Conservation (phyloP, 2,329 filamentous ascomycete species). For the Sporothrix pseudoabietina region DNA sequence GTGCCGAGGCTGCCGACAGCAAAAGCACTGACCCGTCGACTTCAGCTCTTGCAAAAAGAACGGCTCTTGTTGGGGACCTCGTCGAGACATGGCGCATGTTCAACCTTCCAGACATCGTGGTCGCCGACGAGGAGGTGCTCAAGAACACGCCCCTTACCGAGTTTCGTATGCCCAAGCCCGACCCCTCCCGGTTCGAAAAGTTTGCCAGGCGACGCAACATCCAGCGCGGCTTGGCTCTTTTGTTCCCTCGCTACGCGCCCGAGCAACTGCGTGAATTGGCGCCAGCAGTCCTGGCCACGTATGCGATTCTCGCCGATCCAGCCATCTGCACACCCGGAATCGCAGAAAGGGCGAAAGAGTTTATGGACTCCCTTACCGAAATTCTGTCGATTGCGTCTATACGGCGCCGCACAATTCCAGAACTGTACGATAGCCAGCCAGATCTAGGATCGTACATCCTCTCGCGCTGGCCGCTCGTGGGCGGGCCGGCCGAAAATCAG, state of each 20-base stretch:
- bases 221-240: slow-evolving; percentile 39
- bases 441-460: slow-evolving; percentile 36
- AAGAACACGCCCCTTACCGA: neutral
- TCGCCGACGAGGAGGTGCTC: slow-evolving; percentile 28
- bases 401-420: slow-evolving; percentile 30
- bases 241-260: slow-evolving; percentile 43
- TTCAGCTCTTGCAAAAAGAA: neutral
- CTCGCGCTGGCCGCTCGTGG: slow-evolving; percentile 29
- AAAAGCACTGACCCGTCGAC: neutral
- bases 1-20: neutral
- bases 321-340: slow-evolving; percentile 33
- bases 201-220: slow-evolving; percentile 34
- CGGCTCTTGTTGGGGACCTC: slow-evolving; percentile 45
- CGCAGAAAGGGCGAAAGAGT: slow-evolving; percentile 36
- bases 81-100: slow-evolving; percentile 48
- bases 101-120: slow-evolving; percentile 39
- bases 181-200: slow-evolving; percentile 28
- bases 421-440: slow-evolving; percentile 35
- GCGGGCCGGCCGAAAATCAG: neutral
- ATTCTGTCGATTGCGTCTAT: slow-evolving; percentile 33
- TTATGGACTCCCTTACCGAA: slow-evolving; percentile 37
- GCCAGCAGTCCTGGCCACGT: slow-evolving; percentile 46
- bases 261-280: slow-evolving; percentile 38
- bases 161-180: slow-evolving; percentile 33
- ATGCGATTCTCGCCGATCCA: slow-evolving; percentile 44